Evolutionary conservation across 2,329 filamentous ascomycete species (phyloP).

Genomic region (Didymella segeticola): DNA sequence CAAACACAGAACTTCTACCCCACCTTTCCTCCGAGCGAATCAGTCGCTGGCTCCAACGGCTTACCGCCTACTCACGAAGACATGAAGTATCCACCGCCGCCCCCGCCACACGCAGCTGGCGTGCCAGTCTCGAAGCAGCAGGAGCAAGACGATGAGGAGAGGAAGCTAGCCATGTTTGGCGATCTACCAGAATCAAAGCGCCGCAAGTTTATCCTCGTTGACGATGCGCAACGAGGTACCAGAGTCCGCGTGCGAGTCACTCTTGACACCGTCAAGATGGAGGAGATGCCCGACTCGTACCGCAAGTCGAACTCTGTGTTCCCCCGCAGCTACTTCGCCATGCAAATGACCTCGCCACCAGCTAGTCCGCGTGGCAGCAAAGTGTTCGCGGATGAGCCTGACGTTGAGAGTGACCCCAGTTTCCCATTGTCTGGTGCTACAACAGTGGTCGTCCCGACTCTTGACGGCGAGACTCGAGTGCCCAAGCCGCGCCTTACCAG

Average conservation of each 20-base stretch:
- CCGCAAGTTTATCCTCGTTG: conserved; percentile 95
- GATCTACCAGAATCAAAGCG: conserved; percentile 89
- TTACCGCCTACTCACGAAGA: conserved; percentile 71
- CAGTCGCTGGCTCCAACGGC: conserved; percentile 59
- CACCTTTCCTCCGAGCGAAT: conserved; percentile 67
- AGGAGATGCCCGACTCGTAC: conserved; percentile 95
- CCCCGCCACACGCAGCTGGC: conserved; percentile 50
- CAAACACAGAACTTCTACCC: conserved; percentile 79
- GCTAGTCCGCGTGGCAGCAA: conserved; percentile 75
- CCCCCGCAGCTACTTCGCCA: conserved; percentile 88
- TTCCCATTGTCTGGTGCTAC: conserved; percentile 53
- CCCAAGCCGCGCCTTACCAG: conserved; percentile 77
- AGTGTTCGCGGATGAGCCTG: conserved; percentile 72
- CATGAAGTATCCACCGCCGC: conserved; percentile 56
- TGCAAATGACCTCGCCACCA: conserved; percentile 88
- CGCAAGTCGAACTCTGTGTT: conserved; percentile 89
- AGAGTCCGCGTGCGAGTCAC: conserved; percentile 89
- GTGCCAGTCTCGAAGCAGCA: conserved; percentile 57
- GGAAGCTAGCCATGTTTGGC: conserved; percentile 77
- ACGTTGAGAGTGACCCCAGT: conserved; percentile 53
- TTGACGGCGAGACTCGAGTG: conserved; percentile 77
- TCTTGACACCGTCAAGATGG: conserved; percentile 91
- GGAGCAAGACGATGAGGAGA: conserved; percentile 61
- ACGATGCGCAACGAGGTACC: conserved; percentile 77
- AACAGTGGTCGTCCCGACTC: conserved; percentile 56